Evolutionary conservation across 2,329 filamentous ascomycete genomes (phyloP), one percentile per base, ranked within the genome.

Genomic region (Pleurostoma richardsiae): DNA sequence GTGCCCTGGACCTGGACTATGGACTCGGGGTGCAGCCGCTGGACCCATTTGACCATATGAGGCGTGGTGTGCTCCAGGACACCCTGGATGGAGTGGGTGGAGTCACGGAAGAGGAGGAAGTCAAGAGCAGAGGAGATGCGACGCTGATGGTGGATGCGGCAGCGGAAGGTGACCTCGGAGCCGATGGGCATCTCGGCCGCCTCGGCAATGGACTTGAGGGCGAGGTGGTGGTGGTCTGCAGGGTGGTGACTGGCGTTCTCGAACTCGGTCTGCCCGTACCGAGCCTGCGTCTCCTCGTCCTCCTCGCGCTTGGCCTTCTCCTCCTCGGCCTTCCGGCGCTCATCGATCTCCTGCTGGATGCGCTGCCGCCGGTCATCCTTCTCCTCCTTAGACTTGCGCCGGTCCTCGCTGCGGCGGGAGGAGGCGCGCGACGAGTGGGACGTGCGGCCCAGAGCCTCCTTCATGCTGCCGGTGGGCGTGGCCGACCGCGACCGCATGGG

Each of bases 21-120:
- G 6, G 83, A 86, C 61, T 95, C 91, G 5, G 84, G 73, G 46
- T 85, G 83, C 41, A 96, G 73, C 61, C 89, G 88, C 66, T 95
- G 88, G 3, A 88, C 88, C 87, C 90, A 95, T 60, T 88, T 85
- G 29, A 96, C 76, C 77, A 96, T 92, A 57, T 54, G 63, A 64
- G 46, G 64, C 51, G 11, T 47, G 30, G 46, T 72, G 50, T 74
- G 70, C 27, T 81, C 72, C 39, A 96, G 72, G 3, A 96, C 88
- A 51, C 89, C 90, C 65, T 96, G 91, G 44, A 96, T 81, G 28
- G 90, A 94, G 54, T 80, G 76, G 10, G 87, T 83, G 67, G 91
- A 86, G 67, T 96, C 89, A 46, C 91, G 85, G 60, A 96, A 86
- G 49, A 95, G 79, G 40, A 96, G 71, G 65, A 96, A 96, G 57